Base-by-base conservation (phyloP, 2,329 filamentous ascomycete species). In the Penicillium griseofulvum region DNA sequence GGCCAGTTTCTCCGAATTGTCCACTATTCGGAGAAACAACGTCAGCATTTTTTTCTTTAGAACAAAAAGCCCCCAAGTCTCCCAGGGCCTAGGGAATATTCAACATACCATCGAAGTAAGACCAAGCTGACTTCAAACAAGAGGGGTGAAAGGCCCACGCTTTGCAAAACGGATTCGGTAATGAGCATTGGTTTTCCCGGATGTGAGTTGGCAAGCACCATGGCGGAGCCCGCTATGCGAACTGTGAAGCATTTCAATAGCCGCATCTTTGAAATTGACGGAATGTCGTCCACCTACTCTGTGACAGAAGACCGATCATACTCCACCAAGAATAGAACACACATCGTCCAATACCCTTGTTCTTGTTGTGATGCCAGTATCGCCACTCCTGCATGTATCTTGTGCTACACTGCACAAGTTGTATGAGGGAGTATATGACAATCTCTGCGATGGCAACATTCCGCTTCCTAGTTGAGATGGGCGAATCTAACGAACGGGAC, bases 71-170 rank as follows among this genome's bases (percentile, higher is more conserved):
- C 22, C 22, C 22, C 22, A 46, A 4, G 8, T 7, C 19, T 26
- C 14, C 10, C 9, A 9, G 4, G 11, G 2, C 12, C 5, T 14
- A 4, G 11, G 22, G 2, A 17, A 17, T 6, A 3, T 48, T 10
- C 9, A 22, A 34, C 55, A 16, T 60, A 69, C 67, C 64, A 65
- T 57, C 62, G 52, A 38, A 70, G 24, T 48, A 69, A 59, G 10
- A 68, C 49, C 24, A 68, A 50, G 49, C 67, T 69, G 33, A 69
- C 59, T 54, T 70, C 67, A 34, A 70, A 68, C 17, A 69, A 52
- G 17, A 70, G 60, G 34, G 66, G 65, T 11, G 67, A 69, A n/a
- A 69, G 62, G 1, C 67, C 67, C 28, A 67, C 61, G 17, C 58
- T 62, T 59, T 65, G 64, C 51, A 69, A 41, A 7, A 28, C 37